Evolutionary conservation across 495 filamentous ascomycete species (phyloP).

Genomic region (Penicillium waksmanii): DNA sequence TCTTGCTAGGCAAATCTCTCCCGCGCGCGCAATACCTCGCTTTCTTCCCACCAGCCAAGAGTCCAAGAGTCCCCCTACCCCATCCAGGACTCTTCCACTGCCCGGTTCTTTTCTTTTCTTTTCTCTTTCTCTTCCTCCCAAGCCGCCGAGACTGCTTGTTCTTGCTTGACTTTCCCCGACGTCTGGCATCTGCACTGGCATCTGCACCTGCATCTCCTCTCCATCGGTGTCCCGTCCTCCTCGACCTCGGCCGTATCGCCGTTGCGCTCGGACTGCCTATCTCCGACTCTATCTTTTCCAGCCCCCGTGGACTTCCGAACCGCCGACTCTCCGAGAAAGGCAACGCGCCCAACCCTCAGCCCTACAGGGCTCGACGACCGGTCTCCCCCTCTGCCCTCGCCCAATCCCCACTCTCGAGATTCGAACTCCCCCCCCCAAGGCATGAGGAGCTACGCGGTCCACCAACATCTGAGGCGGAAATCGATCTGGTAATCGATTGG

Average conservation of each 20-base stretch:
- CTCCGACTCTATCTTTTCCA: not conserved
- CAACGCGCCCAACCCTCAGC: constrained; percentile 17
- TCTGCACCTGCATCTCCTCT: not conserved
- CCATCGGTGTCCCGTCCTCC: too few relatives aligned
- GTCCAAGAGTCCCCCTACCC: constrained; percentile 2
- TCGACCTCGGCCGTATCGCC: not conserved
- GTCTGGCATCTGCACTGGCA: not conserved
- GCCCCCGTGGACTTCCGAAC: not conserved
- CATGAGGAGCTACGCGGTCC: constrained; percentile 33
- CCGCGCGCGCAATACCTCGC: constrained; percentile 19
- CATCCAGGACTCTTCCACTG: constrained; percentile 25
- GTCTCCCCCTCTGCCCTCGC: constrained; percentile 13
- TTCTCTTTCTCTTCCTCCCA: constrained; percentile 23
- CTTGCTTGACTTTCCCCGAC: constrained; percentile 5
- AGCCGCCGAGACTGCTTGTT: constrained; percentile 4
- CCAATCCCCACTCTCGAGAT: constrained; percentile 6
- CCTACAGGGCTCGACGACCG: constrained; percentile 24
- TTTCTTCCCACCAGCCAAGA: constrained; percentile 26
- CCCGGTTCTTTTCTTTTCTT: constrained; percentile 20
- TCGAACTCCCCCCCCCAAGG: constrained; percentile 24
- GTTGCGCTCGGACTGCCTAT: constrained; percentile 4
- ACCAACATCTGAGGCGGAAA: constrained; percentile 30
- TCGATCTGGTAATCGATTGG: constrained; percentile 29
- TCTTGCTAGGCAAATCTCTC: constrained; percentile 28
- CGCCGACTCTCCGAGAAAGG: constrained; percentile 1